Evolutionary conservation across 164 flowering plant species (phyloP).

Genomic region (Kingdonia uniflora): DNA sequence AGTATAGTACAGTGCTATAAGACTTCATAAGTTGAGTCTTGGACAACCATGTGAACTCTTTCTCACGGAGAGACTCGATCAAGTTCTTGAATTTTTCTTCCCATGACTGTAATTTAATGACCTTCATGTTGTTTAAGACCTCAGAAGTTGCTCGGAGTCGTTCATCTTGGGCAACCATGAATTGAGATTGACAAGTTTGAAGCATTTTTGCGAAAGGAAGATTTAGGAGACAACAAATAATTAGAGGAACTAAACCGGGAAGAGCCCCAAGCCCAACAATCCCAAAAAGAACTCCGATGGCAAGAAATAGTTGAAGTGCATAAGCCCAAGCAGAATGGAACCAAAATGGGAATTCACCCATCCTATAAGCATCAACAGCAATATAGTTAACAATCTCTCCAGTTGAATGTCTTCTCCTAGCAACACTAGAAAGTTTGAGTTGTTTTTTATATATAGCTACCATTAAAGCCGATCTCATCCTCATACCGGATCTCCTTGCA

Average conservation of each 20-base stretch:
- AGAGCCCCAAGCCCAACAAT: conserved; percentile 61
- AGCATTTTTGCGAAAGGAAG: conserved; percentile 60
- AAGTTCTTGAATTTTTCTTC: conserved; percentile 60
- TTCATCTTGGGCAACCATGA: conserved; percentile 66
- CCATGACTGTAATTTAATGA: conserved; percentile 89
- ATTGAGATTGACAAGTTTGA: conserved; percentile 38
- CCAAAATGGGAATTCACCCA: conserved; percentile 77
- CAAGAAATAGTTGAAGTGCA: conserved; percentile 38
- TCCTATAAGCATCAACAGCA: conserved; percentile 75
- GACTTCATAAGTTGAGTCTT: conserved; percentile 33
- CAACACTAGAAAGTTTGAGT: conserved; percentile 63
- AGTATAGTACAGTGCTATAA: conserved; percentile 40
- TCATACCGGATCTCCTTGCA: conserved; percentile 61
- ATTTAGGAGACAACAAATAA: conserved; percentile 49
- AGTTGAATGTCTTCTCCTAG: conserved; percentile 52
- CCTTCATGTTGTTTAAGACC: conserved; percentile 71
- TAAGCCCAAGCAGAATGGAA: conserved; percentile 52
- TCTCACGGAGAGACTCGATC: conserved; percentile 39
- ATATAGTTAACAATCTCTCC: conserved; percentile 89
- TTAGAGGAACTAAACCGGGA: conserved; percentile 51
- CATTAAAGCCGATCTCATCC: conserved; percentile 77
- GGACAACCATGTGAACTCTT: conserved; percentile 60
- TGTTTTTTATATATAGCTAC: conserved; percentile 60
- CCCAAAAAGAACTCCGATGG: conserved; percentile 37
- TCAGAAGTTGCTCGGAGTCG: conserved; percentile 70